Base-by-base conservation (phyloP, 1,139 yeast genomes). In the Taphrina deformans region DNA sequence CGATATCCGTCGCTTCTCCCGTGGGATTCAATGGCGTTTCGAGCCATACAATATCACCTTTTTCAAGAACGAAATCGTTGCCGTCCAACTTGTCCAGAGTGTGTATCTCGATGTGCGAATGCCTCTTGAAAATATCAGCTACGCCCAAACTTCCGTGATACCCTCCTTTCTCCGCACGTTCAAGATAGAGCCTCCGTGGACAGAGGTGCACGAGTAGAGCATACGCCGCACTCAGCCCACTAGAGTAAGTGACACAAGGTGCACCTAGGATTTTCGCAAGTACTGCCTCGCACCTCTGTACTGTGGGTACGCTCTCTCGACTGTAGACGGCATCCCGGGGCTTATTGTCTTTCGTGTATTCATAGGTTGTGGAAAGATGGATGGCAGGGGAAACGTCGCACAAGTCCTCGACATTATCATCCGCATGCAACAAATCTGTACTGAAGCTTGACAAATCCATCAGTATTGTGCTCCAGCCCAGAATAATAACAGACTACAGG, bases 1-100 rank as follows among this genome's bases (percentile, higher is more conserved):
- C 75, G 70, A 89, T 88, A 75, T 87, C 92, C 61, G 93, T 88
- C 67, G 88, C 83, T 65, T 85, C 79, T 74, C 89, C 81, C 58
- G 96, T 89, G 69, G 96, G 96, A 81, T 89, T 89, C 62, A 95
- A 86, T 68, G 96, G 96, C 51, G 95, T 84, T 77, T 89, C 96
- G 72, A 89, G 82, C 96, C 96, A 89, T 59, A 90, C 95, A 9
- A 61, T 51, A 24, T 87, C 80, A 23, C 97, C 97, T 16, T 44
- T 52, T 10, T 38, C 53, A n/a, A 52, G 51, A 10, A 18, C 40
- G 3, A 24, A 26, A 14, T 38, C 40, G 14, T 14, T 10, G 12
- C 27, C 27, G 23, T 48, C 41, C 7, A 59, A 21, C 10, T 26
- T 27, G 46, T 59, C 63, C 21, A 59, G 50, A 27, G 55, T 38